phyloP scores from a whole-genome alignment of 2,329 filamentous ascomycete species.

The Albifimbria verrucaria region DNA sequence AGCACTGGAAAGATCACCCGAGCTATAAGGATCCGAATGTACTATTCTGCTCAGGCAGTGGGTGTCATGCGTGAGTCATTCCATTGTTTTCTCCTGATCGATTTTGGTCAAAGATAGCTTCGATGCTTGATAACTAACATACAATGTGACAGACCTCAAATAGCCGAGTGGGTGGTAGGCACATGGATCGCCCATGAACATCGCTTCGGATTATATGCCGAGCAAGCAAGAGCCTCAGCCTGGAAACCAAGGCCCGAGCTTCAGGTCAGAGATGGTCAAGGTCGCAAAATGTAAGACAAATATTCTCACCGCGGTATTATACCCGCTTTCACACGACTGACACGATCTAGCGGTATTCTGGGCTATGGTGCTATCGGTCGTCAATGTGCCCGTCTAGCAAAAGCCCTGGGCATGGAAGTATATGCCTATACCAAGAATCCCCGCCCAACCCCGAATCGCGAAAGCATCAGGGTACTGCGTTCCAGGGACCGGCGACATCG shows the following conservation, averaged over 20 bases:
- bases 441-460: constrained; percentile 55
- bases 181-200: constrained; percentile 30
- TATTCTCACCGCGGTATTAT: not conserved
- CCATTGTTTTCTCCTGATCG: too few species aligned
- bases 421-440: constrained; percentile 64
- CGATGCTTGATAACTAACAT: too few species aligned
- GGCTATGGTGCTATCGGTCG: constrained; percentile 45
- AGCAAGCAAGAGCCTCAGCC: constrained; percentile 21
- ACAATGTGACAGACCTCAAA: constrained; percentile 31
- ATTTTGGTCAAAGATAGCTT: too few species aligned
- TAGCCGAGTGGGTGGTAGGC: constrained; percentile 38
- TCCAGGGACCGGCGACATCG: constrained; percentile 53
- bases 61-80: constrained; percentile 36
- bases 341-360: constrained; percentile 28
- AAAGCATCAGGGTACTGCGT: constrained; percentile 60
- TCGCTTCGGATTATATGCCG: constrained; percentile 24
- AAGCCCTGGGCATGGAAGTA: constrained; percentile 63
- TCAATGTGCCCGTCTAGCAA: constrained; percentile 43
- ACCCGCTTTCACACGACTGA: not conserved
- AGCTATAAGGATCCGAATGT: constrained; percentile 31
- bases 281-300: constrained; percentile 28
- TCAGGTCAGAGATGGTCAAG: constrained; percentile 26
- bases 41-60: constrained; percentile 37
- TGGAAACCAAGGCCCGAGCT: constrained; percentile 21
- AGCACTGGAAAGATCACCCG: constrained; percentile 34